These are phyloP conservation scores for Cucumis cinereus DNA, from an alignment of 306 rosid species.

Conservation along the genomic window DNA sequence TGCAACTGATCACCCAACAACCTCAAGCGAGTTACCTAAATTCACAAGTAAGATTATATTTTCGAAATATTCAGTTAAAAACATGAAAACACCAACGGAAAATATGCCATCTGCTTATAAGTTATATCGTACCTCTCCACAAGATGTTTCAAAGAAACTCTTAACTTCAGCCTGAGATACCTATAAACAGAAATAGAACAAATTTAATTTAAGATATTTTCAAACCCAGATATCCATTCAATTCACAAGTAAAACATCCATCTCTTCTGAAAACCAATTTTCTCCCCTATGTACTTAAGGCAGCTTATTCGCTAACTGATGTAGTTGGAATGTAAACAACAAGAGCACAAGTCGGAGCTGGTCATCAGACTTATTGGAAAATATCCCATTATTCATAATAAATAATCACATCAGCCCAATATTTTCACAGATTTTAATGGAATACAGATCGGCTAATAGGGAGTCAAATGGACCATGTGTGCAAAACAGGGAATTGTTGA, in stretches of 20 bases:
- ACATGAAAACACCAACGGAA: not conserved
- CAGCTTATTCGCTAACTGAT: not conserved
- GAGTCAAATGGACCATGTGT: not conserved
- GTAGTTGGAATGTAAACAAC: not conserved
- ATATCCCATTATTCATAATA: not conserved
- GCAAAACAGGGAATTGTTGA: not conserved
- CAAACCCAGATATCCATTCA: not conserved
- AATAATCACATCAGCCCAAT: not conserved
- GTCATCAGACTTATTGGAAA: not conserved
- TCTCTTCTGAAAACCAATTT: not conserved
- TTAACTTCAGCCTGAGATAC: conserved; percentile 89
- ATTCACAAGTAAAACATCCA: not conserved
- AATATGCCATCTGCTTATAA: not conserved
- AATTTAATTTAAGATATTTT: not conserved
- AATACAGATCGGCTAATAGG: not conserved
- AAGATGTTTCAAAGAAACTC: conserved; percentile 77
- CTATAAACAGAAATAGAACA: conserved; percentile 23
- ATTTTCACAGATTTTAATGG: not conserved
- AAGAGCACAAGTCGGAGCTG: not conserved
- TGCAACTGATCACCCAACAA: conserved; percentile 95
- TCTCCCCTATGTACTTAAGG: not conserved
- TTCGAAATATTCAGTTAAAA: not conserved
- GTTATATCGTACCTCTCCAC: conserved; percentile 64
- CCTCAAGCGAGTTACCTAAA: conserved; percentile 89
- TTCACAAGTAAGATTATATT: not conserved